These are phyloP conservation scores for Lupinus albus DNA, from an alignment of 306 rosid genomes.

Conservation along the genomic window DNA sequence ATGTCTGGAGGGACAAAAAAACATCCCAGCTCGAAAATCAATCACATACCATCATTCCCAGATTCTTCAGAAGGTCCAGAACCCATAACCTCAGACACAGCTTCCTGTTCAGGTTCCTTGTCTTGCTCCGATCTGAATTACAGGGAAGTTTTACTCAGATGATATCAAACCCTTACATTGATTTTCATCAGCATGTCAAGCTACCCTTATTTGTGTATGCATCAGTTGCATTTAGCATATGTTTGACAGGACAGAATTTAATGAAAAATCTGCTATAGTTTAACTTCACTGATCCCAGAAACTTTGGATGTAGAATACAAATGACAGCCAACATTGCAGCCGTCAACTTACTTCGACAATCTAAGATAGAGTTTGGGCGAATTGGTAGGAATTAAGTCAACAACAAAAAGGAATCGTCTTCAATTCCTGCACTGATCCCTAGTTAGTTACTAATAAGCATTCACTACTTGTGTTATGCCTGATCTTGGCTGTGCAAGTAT, in stretches of 20 bases:
- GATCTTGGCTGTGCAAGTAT: neutral
- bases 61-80: conserved; percentile 82
- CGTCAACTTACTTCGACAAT: conserved; percentile 2
- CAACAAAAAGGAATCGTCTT: neutral
- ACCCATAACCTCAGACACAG: conserved; percentile 70
- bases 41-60: conserved; percentile 64
- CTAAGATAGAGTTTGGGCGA: neutral
- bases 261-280: neutral
- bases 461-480: neutral
- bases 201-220: neutral
- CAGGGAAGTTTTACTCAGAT: conserved; percentile 27
- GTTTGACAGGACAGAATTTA: neutral
- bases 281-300: neutral
- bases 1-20: conserved; percentile 23
- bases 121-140: conserved; percentile 92
- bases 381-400: neutral
- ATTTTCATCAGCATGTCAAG: conserved; percentile 14
- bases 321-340: neutral
- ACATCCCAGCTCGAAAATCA: conserved; percentile 29
- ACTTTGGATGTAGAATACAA: neutral
- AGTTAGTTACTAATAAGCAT: neutral
- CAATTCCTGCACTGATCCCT: neutral
- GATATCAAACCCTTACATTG: conserved; percentile 12
- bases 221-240: conserved; percentile 20
- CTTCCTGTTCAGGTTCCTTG: conserved; percentile 91